Conservation (phyloP, 2,329 filamentous ascomycete genomes). For the Aquanectria penicillioides region DNA sequence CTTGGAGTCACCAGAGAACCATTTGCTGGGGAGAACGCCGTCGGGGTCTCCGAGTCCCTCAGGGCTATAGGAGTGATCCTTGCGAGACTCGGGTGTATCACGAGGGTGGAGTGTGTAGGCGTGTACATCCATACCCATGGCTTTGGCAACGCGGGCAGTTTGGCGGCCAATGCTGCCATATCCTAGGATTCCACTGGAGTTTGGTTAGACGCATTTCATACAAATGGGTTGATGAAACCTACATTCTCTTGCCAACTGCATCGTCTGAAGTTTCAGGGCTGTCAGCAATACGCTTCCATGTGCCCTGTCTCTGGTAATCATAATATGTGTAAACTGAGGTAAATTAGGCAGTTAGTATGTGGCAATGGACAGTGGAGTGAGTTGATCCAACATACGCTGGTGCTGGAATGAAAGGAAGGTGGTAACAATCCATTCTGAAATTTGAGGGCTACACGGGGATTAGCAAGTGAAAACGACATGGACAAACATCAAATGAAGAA, state of each 20-base stretch:
- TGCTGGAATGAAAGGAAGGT: conserved; percentile 63
- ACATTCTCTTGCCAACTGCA: conserved; percentile 60
- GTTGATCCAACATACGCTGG: conserved; percentile 49
- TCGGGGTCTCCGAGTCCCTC: conserved; percentile 69
- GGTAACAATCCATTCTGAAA: conserved; percentile 65
- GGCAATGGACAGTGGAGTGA: background rate
- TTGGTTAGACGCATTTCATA: background rate
- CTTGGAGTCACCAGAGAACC: conserved; percentile 59
- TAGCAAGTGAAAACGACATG: background rate
- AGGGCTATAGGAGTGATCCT: conserved; percentile 73
- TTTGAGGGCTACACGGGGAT: conserved; percentile 57
- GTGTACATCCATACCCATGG: conserved; percentile 77
- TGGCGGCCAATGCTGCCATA: conserved; percentile 66
- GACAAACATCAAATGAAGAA: background rate
- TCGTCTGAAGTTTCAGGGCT: conserved; percentile 49
- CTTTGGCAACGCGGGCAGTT: conserved; percentile 65
- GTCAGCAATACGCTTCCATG: conserved; percentile 51
- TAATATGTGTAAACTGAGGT: conserved; percentile 59
- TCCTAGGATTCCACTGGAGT: conserved; percentile 61
- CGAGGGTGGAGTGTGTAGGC: conserved; percentile 79
- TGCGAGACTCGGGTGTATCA: conserved; percentile 70
- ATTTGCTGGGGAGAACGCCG: conserved; percentile 58
- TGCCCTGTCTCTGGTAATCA: conserved; percentile 53
- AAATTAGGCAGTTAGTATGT: background rate
- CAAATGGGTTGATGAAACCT: conserved; percentile 34